A percentile compares a stretch with the other conserved stretches of the same genome.
phyloP scores from a whole-genome alignment of 2,329 filamentous ascomycete species.

The Xylaria multiplex region DNA sequence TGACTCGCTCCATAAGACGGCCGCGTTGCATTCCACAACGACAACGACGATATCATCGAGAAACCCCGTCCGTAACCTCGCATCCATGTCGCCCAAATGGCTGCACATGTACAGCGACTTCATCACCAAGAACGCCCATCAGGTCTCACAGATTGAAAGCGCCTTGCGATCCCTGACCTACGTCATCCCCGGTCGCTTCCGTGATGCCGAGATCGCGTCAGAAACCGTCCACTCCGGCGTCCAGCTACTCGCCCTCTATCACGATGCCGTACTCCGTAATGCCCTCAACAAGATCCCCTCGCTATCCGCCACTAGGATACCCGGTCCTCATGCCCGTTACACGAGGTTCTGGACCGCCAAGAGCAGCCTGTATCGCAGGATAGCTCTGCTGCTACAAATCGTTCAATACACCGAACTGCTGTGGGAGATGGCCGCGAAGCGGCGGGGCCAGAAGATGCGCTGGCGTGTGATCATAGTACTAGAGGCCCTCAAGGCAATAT shows the following conservation, averaged over 20 bases:
- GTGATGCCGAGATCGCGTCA: conserved; percentile 93
- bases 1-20: conserved; percentile 39
- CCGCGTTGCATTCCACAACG: conserved; percentile 35
- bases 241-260: conserved; percentile 90
- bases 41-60: conserved; percentile 26
- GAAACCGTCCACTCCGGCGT: conserved; percentile 91
- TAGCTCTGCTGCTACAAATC: conserved; percentile 85
- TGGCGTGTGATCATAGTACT: conserved; percentile 90
- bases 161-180: conserved; percentile 93
- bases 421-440: conserved; percentile 97
- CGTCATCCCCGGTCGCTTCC: conserved; percentile 90
- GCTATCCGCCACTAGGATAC: conserved; percentile 62
- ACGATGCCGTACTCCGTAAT: conserved; percentile 83
- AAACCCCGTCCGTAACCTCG: conserved; percentile 54
- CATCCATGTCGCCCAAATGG: conserved; percentile 72
- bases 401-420: conserved; percentile 94
- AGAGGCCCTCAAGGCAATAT: conserved; percentile 87
- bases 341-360: conserved; percentile 73
- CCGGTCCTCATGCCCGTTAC: conserved; percentile 71
- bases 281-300: conserved; percentile 70
- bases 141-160: conserved; percentile 94
- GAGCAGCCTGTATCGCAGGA: conserved; percentile 77
- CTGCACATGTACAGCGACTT: conserved; percentile 83
- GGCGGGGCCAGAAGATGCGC: conserved; percentile 79
- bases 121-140: conserved; percentile 92